phyloP scores from a whole-genome alignment of 108 stramenopile species.

The Parietichytrium sp. region DNA sequence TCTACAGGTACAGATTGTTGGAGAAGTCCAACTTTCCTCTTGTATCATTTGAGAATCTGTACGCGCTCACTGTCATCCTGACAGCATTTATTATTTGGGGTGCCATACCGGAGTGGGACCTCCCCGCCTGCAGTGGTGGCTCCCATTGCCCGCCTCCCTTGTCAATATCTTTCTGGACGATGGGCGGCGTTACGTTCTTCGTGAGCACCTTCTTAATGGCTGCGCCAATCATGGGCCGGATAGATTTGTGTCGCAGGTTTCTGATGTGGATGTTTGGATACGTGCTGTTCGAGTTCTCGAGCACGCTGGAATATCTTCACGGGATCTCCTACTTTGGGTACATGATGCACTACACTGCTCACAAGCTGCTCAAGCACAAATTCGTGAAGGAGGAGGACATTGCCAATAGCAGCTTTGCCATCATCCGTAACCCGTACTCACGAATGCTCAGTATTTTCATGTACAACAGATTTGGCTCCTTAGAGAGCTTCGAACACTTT shows the following conservation, averaged over 20 bases:
- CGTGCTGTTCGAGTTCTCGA: conserved; percentile 52
- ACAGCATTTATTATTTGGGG: not conserved
- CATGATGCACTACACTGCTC: conserved; percentile 68
- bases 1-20: conserved; percentile 58
- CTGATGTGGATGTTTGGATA: conserved; percentile 61
- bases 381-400: conserved; percentile 61
- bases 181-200: conserved; percentile 41
- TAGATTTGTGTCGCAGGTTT: conserved; percentile 52
- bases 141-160: conserved; percentile 11
- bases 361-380: conserved; percentile 58
- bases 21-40: conserved; percentile 65
- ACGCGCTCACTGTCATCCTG: conserved; percentile 5
- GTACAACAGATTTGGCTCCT: conserved; percentile 59
- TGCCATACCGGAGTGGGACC: not conserved
- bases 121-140: not conserved
- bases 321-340: conserved; percentile 65
- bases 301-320: conserved; percentile 58
- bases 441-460: conserved; percentile 67
- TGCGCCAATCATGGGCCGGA: conserved; percentile 61
- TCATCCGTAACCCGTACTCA: conserved; percentile 65
- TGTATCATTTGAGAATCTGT: conserved; percentile 46
- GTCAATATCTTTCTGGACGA: conserved; percentile 10
- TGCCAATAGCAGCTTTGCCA: conserved; percentile 60
- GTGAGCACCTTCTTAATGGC: conserved; percentile 55
- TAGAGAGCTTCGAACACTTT: conserved; percentile 61